These are phyloP conservation scores for Durotheca rogersii DNA, from an alignment of 495 filamentous ascomycete species.

Conservation along the genomic window DNA sequence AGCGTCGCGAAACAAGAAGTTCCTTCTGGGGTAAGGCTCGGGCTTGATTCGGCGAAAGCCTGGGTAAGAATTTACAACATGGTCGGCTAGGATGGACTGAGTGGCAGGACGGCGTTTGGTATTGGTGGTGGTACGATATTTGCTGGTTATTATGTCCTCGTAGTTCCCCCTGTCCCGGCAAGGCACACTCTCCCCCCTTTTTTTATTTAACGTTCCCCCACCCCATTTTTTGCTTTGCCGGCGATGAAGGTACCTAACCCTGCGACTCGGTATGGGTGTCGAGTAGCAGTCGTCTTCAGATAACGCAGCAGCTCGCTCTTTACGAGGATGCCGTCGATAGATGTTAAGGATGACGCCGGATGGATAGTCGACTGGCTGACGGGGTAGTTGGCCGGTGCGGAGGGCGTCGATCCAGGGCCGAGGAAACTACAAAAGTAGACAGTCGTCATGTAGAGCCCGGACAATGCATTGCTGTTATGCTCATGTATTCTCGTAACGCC, in stretches of 20 bases:
- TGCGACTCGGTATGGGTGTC: constrained; percentile 2
- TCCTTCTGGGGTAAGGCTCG: constrained; percentile 29
- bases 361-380: constrained; percentile 6
- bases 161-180: constrained; percentile 5
- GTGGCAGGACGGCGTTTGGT: constrained; percentile 34
- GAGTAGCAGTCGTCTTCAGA: constrained; percentile 1
- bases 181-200: constrained; percentile 5
- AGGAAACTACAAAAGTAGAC: constrained; percentile 8
- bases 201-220: neutral
- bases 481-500: neutral
- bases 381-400: neutral
- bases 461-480: constrained; percentile 22
- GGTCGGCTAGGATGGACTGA: constrained; percentile 23
- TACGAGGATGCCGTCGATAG: neutral
- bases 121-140: constrained; percentile 21
- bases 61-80: too few species aligned
- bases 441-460: constrained; percentile 5
- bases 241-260: constrained; percentile 3
- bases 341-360: constrained; percentile 3
- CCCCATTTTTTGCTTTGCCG: neutral
- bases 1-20: constrained; percentile 18
- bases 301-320: neutral
- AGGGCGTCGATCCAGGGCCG: neutral
- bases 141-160: constrained; percentile 15
- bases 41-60: constrained; percentile 7